Conservation (phyloP, 306 rosid genomes). For the Trichosanthes truncata region DNA sequence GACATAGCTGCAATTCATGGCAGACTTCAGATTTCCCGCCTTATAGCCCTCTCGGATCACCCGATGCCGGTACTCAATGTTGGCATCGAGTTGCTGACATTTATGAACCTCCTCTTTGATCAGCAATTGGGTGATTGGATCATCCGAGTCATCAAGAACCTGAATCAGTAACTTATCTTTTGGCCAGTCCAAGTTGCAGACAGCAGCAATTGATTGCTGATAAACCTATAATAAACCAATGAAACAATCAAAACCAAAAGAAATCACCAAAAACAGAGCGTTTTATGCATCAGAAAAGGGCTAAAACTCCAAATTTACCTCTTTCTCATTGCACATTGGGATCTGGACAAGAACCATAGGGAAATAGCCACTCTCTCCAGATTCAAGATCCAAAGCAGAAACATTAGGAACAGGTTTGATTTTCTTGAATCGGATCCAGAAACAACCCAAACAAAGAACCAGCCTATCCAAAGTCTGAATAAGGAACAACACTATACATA, state of each 20-base stretch:
- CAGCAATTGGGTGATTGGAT: conserved; percentile 50
- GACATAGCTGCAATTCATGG: conserved; percentile 58
- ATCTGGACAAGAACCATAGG: conserved; percentile 76
- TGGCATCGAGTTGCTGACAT: conserved; percentile 57
- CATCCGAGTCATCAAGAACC: conserved; percentile 71
- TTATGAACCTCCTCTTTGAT: conserved; percentile 51
- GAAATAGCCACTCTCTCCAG: conserved; percentile 13
- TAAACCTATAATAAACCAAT: conserved; percentile 39
- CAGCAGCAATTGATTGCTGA: conserved; percentile 67
- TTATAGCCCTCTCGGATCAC: conserved; percentile 58
- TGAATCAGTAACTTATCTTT: conserved; percentile 50
- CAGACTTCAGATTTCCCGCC: conserved; percentile 78
- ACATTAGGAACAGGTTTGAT: conserved; percentile 38
- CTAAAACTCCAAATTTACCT: conserved; percentile 25
- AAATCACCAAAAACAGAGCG: neutral
- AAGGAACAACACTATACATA: conserved; percentile 48
- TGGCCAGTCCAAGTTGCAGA: conserved; percentile 70
- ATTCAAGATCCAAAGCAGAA: conserved; percentile 16
- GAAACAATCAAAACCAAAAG: neutral
- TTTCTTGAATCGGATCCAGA: conserved; percentile 63
- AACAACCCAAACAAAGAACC: conserved; percentile 62
- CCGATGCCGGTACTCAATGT: conserved; percentile 56
- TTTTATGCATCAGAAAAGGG: neutral
- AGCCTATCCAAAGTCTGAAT: conserved; percentile 58
- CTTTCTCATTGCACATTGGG: conserved; percentile 80